Conservation (phyloP, 305 asterid genomes). For the Coffea humblotiana region DNA sequence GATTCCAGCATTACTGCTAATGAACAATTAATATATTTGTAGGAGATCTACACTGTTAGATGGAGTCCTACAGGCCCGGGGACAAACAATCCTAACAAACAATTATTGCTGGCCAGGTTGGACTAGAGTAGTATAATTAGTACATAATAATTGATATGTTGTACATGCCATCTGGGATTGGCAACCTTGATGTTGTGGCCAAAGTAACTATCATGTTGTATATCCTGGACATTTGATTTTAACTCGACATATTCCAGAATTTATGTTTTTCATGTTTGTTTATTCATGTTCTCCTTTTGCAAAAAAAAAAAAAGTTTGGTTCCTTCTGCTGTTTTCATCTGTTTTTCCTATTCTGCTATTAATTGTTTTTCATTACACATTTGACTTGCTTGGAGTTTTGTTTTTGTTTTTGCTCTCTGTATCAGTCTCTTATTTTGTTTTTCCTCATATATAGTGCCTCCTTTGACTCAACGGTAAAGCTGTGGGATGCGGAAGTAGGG, state of each 20-base stretch:
- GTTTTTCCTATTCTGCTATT: background rate
- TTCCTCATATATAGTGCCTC: slow-evolving; percentile 66
- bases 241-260: background rate
- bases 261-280: background rate
- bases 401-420: background rate
- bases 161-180: background rate
- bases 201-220: background rate
- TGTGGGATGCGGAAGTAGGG: slow-evolving; percentile 79
- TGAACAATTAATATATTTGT: slow-evolving; percentile 21
- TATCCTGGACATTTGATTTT: background rate
- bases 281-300: background rate
- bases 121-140: background rate
- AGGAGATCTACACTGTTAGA: slow-evolving; percentile 94
- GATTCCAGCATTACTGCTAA: slow-evolving; percentile 15
- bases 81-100: slow-evolving; percentile 79
- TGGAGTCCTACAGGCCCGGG: slow-evolving; percentile 98
- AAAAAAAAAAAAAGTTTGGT: background rate
- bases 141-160: background rate
- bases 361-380: background rate
- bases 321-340: background rate
- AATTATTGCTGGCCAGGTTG: slow-evolving; percentile 83
- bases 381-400: background rate
- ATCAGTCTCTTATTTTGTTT: slow-evolving; percentile 10
- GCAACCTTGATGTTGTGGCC: background rate
- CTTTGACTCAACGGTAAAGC: slow-evolving; percentile 92